Evolutionary conservation across 116 monocot genomes (phyloP), one percentile per base, ranked within the genome.

Genomic region (Cymodocea nodosa): DNA sequence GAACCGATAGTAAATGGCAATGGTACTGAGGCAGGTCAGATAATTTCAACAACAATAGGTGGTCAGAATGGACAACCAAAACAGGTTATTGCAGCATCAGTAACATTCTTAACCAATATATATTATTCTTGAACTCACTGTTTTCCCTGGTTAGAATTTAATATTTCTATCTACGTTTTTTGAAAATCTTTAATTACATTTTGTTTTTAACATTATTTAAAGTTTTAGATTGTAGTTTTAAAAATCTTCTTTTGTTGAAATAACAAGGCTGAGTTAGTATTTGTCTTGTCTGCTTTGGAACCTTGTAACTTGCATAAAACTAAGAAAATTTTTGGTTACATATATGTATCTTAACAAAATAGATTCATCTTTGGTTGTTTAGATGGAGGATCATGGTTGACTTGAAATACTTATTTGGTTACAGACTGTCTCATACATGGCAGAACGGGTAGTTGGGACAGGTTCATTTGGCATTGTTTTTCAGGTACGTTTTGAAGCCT

Each of bases 381-480:
- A 9, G 53, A 15, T 53, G 53, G 53, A 53, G 44, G 44, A 44
- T 44, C 11, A 11, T 44, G 44, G 11, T 6, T 44, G 11, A 44
- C 1, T 44, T 44, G 44, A 44, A 8, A 44, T 44, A 2, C 5
- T 44, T 30, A 67, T 63, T 63, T 20, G 17, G 17, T 65, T 40
- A 12, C 74, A 89, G 89, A 89, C 72, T n/a, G 64, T 89, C 56
- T 83, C 80, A 50, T 89, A 85, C 63, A 81, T 85, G 83, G 85
- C 89, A 64, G 89, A 89, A 70, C 85, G 85, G 36, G 76, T 83
- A 13, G 83, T 89, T 63, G 89, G 89, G 50, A 85, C 81, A 51
- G 89, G 89, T 70, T 89, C 89, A 55, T 89, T 89, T 79, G 89
- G 89, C 70, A 81, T 89, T 44, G 89, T 89, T 53, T 85, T 85